Percentiles rank a stretch among this genome's conserved stretches.
Conservation (phyloP, 768 basidiomycete species). For the Boletus rubescentipes region DNA sequence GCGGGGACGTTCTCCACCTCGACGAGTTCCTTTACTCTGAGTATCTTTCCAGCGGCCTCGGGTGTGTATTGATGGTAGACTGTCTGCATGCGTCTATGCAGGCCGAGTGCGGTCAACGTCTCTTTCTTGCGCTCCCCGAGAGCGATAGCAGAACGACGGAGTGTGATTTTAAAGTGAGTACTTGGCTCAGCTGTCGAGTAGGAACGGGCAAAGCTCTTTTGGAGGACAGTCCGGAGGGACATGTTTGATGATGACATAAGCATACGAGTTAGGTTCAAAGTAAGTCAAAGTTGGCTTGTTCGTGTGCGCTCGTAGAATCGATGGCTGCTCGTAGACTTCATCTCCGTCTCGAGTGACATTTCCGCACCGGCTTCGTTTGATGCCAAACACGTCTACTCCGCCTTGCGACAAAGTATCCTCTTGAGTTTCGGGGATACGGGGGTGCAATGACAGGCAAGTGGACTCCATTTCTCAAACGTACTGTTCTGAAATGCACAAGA, state of each 20-base stretch:
- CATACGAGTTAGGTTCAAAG: slow-evolving; percentile 61
- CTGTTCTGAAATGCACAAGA: background rate
- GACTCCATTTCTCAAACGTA: background rate
- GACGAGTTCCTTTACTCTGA: slow-evolving; percentile 86
- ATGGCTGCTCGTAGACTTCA: slow-evolving; percentile 86
- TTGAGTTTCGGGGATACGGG: slow-evolving; percentile 76
- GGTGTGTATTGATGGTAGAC: slow-evolving; percentile 77
- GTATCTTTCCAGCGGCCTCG: slow-evolving; percentile 81
- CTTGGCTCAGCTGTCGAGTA: slow-evolving; percentile 28
- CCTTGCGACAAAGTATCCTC: slow-evolving; percentile 68
- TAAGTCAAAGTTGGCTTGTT: slow-evolving; percentile 14
- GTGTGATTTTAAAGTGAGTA: slow-evolving; percentile 89
- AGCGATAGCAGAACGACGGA: slow-evolving; percentile 83
- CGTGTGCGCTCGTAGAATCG: slow-evolving; percentile 57
- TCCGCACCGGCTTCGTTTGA: slow-evolving; percentile 38
- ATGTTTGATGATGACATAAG: slow-evolving; percentile 10
- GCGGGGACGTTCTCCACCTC: slow-evolving; percentile 82
- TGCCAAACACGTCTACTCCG: slow-evolving; percentile 64
- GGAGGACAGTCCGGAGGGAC: background rate
- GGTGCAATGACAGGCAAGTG: slow-evolving; percentile 64
- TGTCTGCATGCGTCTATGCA: slow-evolving; percentile 80
- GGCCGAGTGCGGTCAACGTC: slow-evolving; percentile 79
- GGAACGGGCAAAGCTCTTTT: slow-evolving; percentile 9
- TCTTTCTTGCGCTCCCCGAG: slow-evolving; percentile 68
- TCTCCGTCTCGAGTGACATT: slow-evolving; percentile 39